phyloP scores from a whole-genome alignment of 192 early-diverging fungal species.

The Lobosporangium transversale region DNA sequence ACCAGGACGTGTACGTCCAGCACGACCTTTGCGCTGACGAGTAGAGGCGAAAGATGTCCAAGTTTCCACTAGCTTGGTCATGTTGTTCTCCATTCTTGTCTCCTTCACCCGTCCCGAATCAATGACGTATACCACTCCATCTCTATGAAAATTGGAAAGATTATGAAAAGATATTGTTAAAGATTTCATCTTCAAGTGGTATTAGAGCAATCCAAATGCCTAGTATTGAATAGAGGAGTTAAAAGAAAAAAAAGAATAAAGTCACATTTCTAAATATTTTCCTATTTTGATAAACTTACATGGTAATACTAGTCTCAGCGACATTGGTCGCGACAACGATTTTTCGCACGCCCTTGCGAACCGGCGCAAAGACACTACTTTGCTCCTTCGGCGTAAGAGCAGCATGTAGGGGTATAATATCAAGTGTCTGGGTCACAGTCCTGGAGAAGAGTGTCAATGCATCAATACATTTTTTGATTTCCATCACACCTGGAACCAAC shows the following conservation, averaged over 20 bases:
- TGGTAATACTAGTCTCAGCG: constrained; percentile 85
- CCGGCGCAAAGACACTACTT: constrained; percentile 68
- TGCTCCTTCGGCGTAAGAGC: constrained; percentile 74
- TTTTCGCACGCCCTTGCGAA: constrained; percentile 65
- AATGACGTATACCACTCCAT: constrained; percentile 78
- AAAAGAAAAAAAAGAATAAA: background rate
- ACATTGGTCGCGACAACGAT: constrained; percentile 82
- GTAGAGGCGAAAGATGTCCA: constrained; percentile 65
- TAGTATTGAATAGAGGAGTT: too few relatives aligned
- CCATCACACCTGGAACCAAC: constrained; percentile 64
- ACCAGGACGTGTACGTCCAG: constrained; percentile 82
- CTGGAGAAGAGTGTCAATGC: constrained; percentile 45
- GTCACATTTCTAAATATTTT: too few relatives aligned
- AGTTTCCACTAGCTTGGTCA: constrained; percentile 67
- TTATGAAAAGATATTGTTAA: background rate
- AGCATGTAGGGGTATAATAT: constrained; percentile 75
- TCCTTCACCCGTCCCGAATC: constrained; percentile 77
- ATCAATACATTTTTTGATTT: constrained; percentile 78
- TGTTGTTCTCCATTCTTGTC: constrained; percentile 66
- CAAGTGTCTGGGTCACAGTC: constrained; percentile 48
- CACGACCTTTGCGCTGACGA: constrained; percentile 77
- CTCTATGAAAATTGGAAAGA: constrained; percentile 58
- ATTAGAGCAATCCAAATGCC: too few relatives aligned
- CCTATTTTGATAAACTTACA: too few relatives aligned
- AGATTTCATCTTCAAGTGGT: too few relatives aligned